These are phyloP conservation scores for Tagetes erecta DNA, from an alignment of 129 eudicot species.

Conservation along the genomic window DNA sequence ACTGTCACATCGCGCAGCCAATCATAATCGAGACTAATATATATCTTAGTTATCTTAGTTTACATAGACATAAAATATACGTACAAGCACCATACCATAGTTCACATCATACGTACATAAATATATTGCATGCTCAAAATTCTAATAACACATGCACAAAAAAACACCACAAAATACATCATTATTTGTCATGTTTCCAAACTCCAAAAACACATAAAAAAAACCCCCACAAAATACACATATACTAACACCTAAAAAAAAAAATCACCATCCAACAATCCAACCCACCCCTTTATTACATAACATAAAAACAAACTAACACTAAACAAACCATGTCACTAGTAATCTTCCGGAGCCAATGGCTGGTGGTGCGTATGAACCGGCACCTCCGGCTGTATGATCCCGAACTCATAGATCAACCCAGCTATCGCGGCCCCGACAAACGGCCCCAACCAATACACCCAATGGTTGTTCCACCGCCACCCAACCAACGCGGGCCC, in stretches of 20 bases:
- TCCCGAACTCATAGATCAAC: slow-evolving; percentile 64
- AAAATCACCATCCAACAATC: background rate
- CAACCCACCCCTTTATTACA: background rate
- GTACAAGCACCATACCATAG: no score
- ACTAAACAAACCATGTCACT: slow-evolving; percentile 10
- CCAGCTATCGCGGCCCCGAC: slow-evolving; percentile 71
- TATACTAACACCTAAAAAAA: background rate
- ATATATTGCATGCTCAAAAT: no score
- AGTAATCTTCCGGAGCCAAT: slow-evolving; percentile 90
- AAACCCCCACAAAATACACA: background rate
- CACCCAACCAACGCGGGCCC: slow-evolving; percentile 92
- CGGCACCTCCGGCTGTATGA: slow-evolving; percentile 52
- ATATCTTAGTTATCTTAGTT: no score
- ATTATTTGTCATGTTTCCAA: background rate
- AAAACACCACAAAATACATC: background rate
- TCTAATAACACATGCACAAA: background rate
- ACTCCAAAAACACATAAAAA: background rate
- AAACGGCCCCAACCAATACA: slow-evolving; percentile 92
- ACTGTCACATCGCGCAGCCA: no score
- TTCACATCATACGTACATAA: no score
- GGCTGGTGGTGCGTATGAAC: slow-evolving; percentile 73
- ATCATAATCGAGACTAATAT: no score
- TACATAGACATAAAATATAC: no score
- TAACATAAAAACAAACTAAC: background rate
- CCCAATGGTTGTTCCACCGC: slow-evolving; percentile 85